phyloP scores from a whole-genome alignment of 805 yeast species.

The Wickerhamomyces ciferrii region DNA sequence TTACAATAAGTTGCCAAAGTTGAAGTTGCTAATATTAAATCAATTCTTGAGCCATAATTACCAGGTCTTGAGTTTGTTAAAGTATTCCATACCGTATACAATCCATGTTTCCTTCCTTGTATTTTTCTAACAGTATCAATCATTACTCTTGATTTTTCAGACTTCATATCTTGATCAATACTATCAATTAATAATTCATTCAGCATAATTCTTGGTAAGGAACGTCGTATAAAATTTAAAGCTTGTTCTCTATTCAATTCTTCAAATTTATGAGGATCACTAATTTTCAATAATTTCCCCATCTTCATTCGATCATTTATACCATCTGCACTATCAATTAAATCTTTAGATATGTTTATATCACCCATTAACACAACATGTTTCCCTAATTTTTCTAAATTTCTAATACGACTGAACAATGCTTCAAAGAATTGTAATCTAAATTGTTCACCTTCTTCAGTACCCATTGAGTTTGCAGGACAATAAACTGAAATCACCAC shows the following conservation, averaged over 20 bases:
- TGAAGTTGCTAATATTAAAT: constrained; percentile 55
- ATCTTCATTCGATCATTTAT: constrained; percentile 40
- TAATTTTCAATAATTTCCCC: constrained; percentile 23
- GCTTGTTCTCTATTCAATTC: constrained; percentile 25
- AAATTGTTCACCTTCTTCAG: constrained; percentile 59
- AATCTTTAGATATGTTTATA: constrained; percentile 73
- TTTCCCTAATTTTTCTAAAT: constrained; percentile 52
- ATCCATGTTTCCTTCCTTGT: constrained; percentile 52
- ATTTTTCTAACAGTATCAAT: constrained; percentile 53
- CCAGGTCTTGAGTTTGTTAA: constrained; percentile 68
- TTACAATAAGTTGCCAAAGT: constrained; percentile 26
- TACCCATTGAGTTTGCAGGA: constrained; percentile 81
- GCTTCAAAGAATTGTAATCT: constrained; percentile 53
- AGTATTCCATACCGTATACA: constrained; percentile 94
- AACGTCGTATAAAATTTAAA: constrained; percentile 30
- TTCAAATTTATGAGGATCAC: constrained; percentile 29
- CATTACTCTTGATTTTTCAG: constrained; percentile 36
- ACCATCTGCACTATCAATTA: constrained; percentile 77
- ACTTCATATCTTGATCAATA: constrained; percentile 19
- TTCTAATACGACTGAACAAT: constrained; percentile 56
- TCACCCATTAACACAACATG: constrained; percentile 84
- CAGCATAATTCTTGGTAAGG: constrained; percentile 39
- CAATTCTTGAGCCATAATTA: constrained; percentile 87
- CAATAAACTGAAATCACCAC: constrained; percentile 73
- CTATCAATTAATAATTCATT: constrained; percentile 38